phyloP scores from a whole-genome alignment of 495 filamentous ascomycete species.

The Aspergillus ostianus region DNA sequence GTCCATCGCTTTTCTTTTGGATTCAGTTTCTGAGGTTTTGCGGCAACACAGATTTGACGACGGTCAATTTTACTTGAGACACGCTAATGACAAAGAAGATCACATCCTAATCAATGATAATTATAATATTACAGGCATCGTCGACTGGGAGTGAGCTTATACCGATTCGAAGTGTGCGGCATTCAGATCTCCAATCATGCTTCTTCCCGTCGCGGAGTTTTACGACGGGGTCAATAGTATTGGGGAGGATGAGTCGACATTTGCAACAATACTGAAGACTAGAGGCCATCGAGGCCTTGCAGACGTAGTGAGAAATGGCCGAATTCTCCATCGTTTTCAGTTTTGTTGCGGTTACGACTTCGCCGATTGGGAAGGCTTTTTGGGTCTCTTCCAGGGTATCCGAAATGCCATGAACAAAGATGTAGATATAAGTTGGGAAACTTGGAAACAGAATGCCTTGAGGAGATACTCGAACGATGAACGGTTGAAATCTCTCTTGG shows the following conservation, averaged over 20 bases:
- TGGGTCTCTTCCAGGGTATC: constrained; percentile 39
- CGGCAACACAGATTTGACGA: constrained; percentile 20
- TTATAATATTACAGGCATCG: constrained; percentile 43
- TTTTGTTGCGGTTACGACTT: constrained; percentile 43
- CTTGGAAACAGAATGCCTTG: constrained; percentile 32
- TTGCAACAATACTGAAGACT: constrained; percentile 31
- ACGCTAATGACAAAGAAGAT: constrained; percentile 46
- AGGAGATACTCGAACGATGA: constrained; percentile 28
- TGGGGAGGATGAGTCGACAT: constrained; percentile 31
- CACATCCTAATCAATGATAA: constrained; percentile 45
- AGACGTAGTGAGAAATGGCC: constrained; percentile 30
- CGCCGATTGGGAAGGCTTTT: constrained; percentile 38
- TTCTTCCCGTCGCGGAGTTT: constrained; percentile 42
- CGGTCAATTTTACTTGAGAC: constrained; percentile 40
- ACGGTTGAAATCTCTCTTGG: constrained; percentile 17
- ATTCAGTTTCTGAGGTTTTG: constrained; percentile 18
- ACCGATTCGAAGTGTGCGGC: constrained; percentile 33
- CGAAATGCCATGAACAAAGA: constrained; percentile 29
- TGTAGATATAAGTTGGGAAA: constrained; percentile 29
- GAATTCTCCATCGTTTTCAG: constrained; percentile 33
- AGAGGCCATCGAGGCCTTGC: constrained; percentile 32
- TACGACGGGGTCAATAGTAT: constrained; percentile 36
- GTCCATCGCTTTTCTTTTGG: constrained; percentile 39
- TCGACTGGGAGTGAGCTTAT: constrained; percentile 46
- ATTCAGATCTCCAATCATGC: constrained; percentile 42